Evolutionary conservation across 2,329 filamentous ascomycete genomes (phyloP).

Genomic region (Penicillium sumatraense): DNA sequence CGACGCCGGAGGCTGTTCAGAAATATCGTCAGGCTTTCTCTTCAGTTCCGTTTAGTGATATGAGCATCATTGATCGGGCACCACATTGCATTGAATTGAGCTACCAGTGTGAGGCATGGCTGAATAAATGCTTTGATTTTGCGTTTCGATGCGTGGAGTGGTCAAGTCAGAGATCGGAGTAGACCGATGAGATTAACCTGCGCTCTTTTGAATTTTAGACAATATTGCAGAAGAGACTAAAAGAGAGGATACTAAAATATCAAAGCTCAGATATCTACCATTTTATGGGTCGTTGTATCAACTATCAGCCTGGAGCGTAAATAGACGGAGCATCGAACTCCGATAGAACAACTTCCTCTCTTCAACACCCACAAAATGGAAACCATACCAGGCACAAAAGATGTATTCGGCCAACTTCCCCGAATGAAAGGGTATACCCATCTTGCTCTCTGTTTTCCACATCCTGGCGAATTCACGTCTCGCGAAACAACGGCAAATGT

Average conservation of each 20-base stretch:
- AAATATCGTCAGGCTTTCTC: constrained; percentile 10
- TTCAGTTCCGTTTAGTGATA: constrained; percentile 1
- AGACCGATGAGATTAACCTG: too few species aligned
- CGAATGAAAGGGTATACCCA: constrained; percentile 24
- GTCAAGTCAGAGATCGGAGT: too few species aligned
- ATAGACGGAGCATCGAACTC: too few species aligned
- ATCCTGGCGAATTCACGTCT: background rate
- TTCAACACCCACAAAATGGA: too few species aligned
- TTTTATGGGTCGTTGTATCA: too few species aligned
- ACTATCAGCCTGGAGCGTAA: too few species aligned
- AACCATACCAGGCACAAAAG: too few species aligned
- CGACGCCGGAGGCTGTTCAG: background rate
- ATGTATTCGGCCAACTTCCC: constrained; percentile 21
- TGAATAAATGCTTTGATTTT: constrained; percentile 10
- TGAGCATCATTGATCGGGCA: constrained; percentile 5
- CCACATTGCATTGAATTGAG: constrained; percentile 17
- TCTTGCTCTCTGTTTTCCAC: constrained; percentile 12
- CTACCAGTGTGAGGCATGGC: constrained; percentile 7
- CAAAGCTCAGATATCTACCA: too few species aligned
- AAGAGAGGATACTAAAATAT: too few species aligned
- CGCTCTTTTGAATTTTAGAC: too few species aligned
- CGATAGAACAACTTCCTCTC: too few species aligned
- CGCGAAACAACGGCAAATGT: constrained; percentile 7
- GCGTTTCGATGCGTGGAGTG: constrained; percentile 2
- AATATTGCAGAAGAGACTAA: too few species aligned